Evolutionary conservation across 2,329 filamentous ascomycete species (phyloP), one percentile per base, ranked within the genome.

Genomic region (Neophaeococcomyces mojaviensis): DNA sequence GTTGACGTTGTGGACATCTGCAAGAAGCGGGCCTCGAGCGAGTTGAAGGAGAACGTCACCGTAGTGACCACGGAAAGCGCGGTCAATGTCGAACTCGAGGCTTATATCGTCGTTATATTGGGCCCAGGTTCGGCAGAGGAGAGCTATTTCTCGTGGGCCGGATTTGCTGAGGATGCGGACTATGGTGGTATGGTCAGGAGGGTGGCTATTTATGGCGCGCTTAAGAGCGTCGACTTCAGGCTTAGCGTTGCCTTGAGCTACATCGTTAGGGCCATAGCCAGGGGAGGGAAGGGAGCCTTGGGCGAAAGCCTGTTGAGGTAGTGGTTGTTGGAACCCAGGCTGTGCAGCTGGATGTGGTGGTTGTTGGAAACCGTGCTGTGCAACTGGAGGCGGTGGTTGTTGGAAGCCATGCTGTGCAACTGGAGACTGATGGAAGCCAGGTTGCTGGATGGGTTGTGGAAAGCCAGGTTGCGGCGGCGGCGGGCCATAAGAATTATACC

Each of bases 191-290:
- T 96, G 89, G 58, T 97, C 81, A 0, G 89, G 96, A 28, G 89
- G 90, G 51, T 95, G 86, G 0, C 88, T 88, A 65, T 94, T 95
- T 88, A 96, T 95, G 2, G 90, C 87, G 55, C 77, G 77, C 44
- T 87, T 79, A 18, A 94, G 70, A 3, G 73, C 77, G 47, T 88
- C 78, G 0, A 87, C 84, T 56, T 92, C 81, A 10, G 71, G 68
- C 2, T 69, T 73, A 39, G 79, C 82, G 53, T 94, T 81, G 15
- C 74, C 70, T 24, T 78, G 73, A 35, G 86, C 84, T 37, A 78
- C 70, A 10, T 79, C 78, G 18, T 51, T 47, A 0, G 83, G 75
- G 2, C 80, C 79, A 59, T 95, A 96, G 30, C 89, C 89, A 0
- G 76, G 66, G 0, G 85, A 85, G 1, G 86, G 78, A 9, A 77